A percentile compares a stretch with the other conserved stretches of the same genome.
phyloP scores from a whole-genome alignment of 1,139 yeast genomes.

The Diutina rugosa region DNA sequence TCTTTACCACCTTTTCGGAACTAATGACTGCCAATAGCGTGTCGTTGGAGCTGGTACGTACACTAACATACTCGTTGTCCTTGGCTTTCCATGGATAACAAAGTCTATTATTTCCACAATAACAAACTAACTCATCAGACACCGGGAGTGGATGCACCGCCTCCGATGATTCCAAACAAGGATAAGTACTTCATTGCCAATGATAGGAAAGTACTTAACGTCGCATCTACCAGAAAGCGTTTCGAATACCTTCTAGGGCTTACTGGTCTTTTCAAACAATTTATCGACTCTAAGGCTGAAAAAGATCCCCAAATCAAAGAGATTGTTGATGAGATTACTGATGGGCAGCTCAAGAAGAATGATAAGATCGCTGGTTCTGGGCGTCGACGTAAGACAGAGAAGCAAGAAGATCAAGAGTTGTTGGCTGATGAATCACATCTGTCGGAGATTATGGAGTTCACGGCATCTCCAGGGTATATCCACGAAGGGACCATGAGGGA shows the following conservation, averaged over 20 bases:
- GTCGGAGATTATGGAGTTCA: slow-evolving; percentile 36
- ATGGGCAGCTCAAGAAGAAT: background rate
- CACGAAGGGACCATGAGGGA: slow-evolving; percentile 62
- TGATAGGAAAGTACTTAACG: slow-evolving; percentile 15
- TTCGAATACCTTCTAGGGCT: slow-evolving; percentile 24
- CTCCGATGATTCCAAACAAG: background rate
- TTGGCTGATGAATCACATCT: slow-evolving; percentile 59
- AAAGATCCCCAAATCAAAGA: slow-evolving; percentile 7
- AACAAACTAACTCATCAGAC: slow-evolving; percentile 1
- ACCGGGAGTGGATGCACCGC: slow-evolving; percentile 1
- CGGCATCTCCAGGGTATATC: slow-evolving; percentile 65
- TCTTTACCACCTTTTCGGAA: background rate
- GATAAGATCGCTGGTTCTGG: background rate
- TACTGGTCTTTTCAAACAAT: slow-evolving; percentile 8
- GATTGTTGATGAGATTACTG: slow-evolving; percentile 4
- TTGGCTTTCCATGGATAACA: background rate
- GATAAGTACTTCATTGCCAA: background rate
- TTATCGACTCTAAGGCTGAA: slow-evolving; percentile 7
- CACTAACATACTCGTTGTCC: background rate
- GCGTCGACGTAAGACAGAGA: slow-evolving; percentile 59
- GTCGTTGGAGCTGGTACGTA: slow-evolving; percentile 1
- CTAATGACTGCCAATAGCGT: background rate
- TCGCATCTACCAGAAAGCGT: slow-evolving; percentile 42
- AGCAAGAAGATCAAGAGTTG: slow-evolving; percentile 86
- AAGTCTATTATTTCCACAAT: background rate